Percentiles rank a stretch among this genome's conserved stretches.
Conservation (phyloP, 2,329 filamentous ascomycete species). For the Cordyceps farinosa region DNA sequence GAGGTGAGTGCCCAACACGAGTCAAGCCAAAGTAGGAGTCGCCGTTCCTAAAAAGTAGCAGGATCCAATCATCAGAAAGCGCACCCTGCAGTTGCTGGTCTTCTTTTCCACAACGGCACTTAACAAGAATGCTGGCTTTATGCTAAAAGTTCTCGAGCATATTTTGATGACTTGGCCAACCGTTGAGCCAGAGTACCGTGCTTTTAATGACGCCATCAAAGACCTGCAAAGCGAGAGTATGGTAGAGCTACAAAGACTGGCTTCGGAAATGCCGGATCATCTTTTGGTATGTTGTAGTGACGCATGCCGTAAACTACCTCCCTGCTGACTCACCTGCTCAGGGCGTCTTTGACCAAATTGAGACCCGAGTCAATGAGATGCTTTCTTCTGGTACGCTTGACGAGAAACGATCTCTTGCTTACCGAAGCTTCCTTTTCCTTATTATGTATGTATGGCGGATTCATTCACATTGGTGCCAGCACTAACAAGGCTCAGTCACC, state of each 20-base stretch:
- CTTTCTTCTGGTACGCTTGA: conserved; percentile 69
- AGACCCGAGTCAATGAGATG: conserved; percentile 78
- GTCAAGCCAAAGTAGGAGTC: no score
- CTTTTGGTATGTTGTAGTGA: conserved; percentile 57
- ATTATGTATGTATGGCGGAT: conserved; percentile 60
- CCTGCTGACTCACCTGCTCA: conserved; percentile 30
- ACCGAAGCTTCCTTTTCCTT: conserved; percentile 88
- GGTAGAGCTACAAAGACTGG: conserved; percentile 82
- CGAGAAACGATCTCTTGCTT: conserved; percentile 79
- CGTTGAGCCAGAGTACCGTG: conserved; percentile 64
- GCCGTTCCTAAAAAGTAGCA: conserved; percentile 29
- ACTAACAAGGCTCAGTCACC: conserved; percentile 55
- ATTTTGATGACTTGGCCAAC: conserved; percentile 80
- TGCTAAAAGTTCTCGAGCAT: conserved; percentile 85
- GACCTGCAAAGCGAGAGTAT: conserved; percentile 82
- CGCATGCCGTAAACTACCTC: background rate
- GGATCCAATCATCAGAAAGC: conserved; percentile 80
- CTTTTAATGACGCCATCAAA: conserved; percentile 85
- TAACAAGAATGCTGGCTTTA: conserved; percentile 73
- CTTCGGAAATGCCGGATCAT: conserved; percentile 86
- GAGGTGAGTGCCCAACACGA: conserved; percentile 43
- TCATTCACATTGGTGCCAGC: conserved; percentile 11
- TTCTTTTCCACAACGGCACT: conserved; percentile 80
- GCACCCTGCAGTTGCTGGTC: conserved; percentile 76
- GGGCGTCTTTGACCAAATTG: conserved; percentile 84